These are phyloP conservation scores for Mycena rebaudengoi DNA, from an alignment of 768 basidiomycete genomes.

Conservation along the genomic window DNA sequence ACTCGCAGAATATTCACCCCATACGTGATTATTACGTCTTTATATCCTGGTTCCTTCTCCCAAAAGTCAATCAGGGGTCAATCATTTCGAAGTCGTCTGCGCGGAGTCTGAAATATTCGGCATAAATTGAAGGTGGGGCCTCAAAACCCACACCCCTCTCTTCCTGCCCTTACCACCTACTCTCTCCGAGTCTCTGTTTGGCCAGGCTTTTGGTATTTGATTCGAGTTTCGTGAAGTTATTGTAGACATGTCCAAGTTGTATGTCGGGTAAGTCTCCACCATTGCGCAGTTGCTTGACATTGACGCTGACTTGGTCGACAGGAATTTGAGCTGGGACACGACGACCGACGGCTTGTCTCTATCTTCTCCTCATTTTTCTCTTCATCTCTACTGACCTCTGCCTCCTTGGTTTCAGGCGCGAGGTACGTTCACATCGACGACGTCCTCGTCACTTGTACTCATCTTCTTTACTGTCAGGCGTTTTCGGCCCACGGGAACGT, in stretches of 20 bases:
- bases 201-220: background rate
- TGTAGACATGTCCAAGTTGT: slow-evolving; percentile 23
- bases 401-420: slow-evolving; percentile 60
- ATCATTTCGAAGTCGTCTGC: background rate
- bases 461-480: background rate
- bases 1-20: background rate
- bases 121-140: background rate
- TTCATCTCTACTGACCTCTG: slow-evolving; percentile 26
- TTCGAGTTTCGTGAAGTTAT: background rate
- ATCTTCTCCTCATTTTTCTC: slow-evolving; percentile 27
- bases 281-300: background rate
- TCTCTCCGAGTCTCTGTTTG: slow-evolving; percentile 2
- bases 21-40: slow-evolving; percentile 7
- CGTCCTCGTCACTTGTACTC: no score
- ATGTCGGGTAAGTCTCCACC: slow-evolving; percentile 14
- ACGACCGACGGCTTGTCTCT: slow-evolving; percentile 84
- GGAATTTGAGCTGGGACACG: slow-evolving; percentile 96
- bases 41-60: no score
- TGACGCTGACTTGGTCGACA: slow-evolving; percentile 43
- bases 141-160: background rate
- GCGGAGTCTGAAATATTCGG: slow-evolving; percentile 13
- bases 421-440: slow-evolving; percentile 85
- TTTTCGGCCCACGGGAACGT: slow-evolving; percentile 28
- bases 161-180: slow-evolving; percentile 1
- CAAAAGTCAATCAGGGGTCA: slow-evolving; percentile 9